Conservation (phyloP, 495 filamentous ascomycete species). For the Delitschia confertaspora region DNA sequence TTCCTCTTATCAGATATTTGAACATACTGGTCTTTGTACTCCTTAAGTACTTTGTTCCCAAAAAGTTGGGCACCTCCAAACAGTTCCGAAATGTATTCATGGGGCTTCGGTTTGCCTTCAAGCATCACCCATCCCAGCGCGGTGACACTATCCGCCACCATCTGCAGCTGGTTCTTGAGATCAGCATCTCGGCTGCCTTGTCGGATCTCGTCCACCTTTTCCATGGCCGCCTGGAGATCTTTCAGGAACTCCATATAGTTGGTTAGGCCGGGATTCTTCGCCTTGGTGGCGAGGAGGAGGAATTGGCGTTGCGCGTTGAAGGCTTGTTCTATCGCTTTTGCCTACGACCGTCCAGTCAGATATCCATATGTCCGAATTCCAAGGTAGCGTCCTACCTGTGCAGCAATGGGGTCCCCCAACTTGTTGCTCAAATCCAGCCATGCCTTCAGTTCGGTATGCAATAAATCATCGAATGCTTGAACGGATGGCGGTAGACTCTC, state of each 20-base stretch:
- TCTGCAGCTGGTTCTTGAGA: constrained; percentile 66
- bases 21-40: constrained; percentile 83
- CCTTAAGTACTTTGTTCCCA: constrained; percentile 81
- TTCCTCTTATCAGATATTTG: not conserved
- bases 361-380: not conserved
- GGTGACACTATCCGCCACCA: constrained; percentile 81
- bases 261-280: constrained; percentile 77
- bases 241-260: constrained; percentile 66
- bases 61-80: constrained; percentile 76
- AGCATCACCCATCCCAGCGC: constrained; percentile 78
- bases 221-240: constrained; percentile 69
- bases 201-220: constrained; percentile 63
- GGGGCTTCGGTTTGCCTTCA: constrained; percentile 64
- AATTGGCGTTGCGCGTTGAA: constrained; percentile 82
- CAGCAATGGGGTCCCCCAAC: constrained; percentile 66
- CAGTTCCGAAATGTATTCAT: constrained; percentile 69
- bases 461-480: constrained; percentile 75
- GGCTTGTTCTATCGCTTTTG: constrained; percentile 50
- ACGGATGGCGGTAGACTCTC: constrained; percentile 66
- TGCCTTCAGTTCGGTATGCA: constrained; percentile 63
- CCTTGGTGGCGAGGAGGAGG: constrained; percentile 77
- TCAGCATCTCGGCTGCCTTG: constrained; percentile 66
- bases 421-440: constrained; percentile 70
- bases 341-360: constrained; percentile 35
- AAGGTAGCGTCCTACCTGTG: constrained; percentile 51